These are phyloP conservation scores for Citrus sp. DNA, from an alignment of 345 rosid species.

Conservation along the genomic window DNA sequence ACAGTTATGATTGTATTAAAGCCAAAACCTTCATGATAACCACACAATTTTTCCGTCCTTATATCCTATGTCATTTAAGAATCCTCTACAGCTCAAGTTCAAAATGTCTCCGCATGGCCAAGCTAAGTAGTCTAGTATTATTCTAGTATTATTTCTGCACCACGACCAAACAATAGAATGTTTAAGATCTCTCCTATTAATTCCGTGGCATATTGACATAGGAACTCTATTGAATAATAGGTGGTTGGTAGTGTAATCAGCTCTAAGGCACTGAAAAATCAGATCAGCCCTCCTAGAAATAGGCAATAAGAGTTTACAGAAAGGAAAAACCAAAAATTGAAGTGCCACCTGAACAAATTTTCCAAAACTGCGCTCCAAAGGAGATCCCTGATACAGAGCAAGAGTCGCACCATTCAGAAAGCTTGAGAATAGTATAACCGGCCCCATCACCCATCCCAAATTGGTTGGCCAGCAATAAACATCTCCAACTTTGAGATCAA, in stretches of 20 bases:
- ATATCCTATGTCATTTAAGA: not conserved
- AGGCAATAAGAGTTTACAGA: not conserved
- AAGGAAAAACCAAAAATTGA: not conserved
- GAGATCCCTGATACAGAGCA: conserved; percentile 89
- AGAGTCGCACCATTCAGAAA: conserved; percentile 78
- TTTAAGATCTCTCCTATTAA: not conserved
- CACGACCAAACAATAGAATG: not conserved
- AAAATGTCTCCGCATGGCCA: not conserved
- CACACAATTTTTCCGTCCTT: not conserved
- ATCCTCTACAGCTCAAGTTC: not conserved
- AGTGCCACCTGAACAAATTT: conserved; percentile 73
- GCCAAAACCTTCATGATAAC: not conserved
- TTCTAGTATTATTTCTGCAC: not conserved
- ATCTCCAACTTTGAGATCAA: conserved; percentile 51
- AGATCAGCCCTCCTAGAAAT: not conserved
- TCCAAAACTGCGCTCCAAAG: conserved; percentile 74
- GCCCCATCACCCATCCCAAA: conserved; percentile 97
- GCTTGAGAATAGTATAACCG: conserved; percentile 57
- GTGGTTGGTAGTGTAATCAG: not conserved
- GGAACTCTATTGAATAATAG: not conserved
- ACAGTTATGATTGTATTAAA: not conserved
- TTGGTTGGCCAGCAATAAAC: conserved; percentile 91
- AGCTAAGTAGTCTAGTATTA: not conserved
- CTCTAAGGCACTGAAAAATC: not conserved
- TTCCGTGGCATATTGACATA: not conserved